These are phyloP conservation scores for Lactifluus echinatus DNA, from an alignment of 768 basidiomycete genomes.

Conservation along the genomic window DNA sequence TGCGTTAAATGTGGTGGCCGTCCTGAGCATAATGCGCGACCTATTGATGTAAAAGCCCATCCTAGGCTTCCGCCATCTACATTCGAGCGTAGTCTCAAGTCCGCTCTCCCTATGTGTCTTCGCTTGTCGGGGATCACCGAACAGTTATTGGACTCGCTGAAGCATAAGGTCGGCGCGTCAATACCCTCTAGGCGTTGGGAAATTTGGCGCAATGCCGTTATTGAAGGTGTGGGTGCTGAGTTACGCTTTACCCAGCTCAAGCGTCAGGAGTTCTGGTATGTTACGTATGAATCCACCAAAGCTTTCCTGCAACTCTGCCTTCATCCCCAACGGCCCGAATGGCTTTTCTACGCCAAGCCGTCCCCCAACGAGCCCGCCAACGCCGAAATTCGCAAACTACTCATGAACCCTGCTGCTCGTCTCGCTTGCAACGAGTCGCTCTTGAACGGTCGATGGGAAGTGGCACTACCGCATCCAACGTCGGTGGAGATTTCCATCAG, in stretches of 20 bases:
- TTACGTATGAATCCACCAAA: constrained; percentile 60
- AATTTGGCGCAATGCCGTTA: constrained; percentile 59
- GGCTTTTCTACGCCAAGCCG: constrained; percentile 76
- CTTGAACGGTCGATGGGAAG: constrained; percentile 69
- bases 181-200: constrained; percentile 55
- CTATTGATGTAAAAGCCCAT: constrained; percentile 42
- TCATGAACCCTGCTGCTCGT: constrained; percentile 72
- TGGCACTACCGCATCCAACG: constrained; percentile 59
- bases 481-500: constrained; percentile 53
- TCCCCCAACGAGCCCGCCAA: constrained; percentile 62
- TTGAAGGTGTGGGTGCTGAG: constrained; percentile 49
- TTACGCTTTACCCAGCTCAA: constrained; percentile 80
- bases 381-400: constrained; percentile 63
- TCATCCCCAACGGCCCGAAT: constrained; percentile 70
- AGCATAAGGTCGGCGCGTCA: constrained; percentile 29
- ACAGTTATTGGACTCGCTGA: constrained; percentile 45
- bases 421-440: constrained; percentile 48
- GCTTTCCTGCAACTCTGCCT: constrained; percentile 71
- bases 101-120: constrained; percentile 81
- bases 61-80: constrained; percentile 61
- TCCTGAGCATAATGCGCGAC: constrained; percentile 72
- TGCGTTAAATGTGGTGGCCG: constrained; percentile 86
- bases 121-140: constrained; percentile 43
- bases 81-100: constrained; percentile 73
- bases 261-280: constrained; percentile 84